These are phyloP conservation scores for Heritiera littoralis DNA, from an alignment of 345 rosid genomes.

Conservation along the genomic window DNA sequence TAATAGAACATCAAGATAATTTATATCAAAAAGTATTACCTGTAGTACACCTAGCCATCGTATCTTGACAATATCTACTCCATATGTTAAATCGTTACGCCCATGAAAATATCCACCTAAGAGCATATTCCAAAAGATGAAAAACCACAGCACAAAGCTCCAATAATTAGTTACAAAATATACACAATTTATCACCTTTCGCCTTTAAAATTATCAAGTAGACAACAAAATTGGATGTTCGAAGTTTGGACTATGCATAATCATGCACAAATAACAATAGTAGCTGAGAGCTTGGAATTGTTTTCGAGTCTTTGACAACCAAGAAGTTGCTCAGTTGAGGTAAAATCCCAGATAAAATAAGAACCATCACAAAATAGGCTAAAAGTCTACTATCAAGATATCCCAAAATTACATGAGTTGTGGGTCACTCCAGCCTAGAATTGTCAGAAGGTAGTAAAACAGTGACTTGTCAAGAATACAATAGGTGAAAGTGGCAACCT, in stretches of 20 bases:
- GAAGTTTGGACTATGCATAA: not conserved
- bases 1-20: not conserved
- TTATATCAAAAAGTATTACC: slow-evolving; percentile 28
- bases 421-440: not conserved
- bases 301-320: not conserved
- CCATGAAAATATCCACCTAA: slow-evolving; percentile 67
- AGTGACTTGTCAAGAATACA: not conserved
- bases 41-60: slow-evolving; percentile 66
- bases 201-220: not conserved
- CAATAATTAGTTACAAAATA: not conserved
- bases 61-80: slow-evolving; percentile 51
- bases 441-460: not conserved
- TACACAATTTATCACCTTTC: not conserved
- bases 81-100: slow-evolving; percentile 45
- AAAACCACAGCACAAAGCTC: not conserved
- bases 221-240: not conserved
- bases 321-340: not conserved
- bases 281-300: not conserved
- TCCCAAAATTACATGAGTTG: not conserved
- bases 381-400: not conserved
- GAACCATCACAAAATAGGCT: not conserved
- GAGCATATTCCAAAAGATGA: slow-evolving; percentile 13
- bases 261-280: not conserved
- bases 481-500: slow-evolving; percentile 37
- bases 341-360: not conserved